These are phyloP conservation scores for Suillus cothurnatus DNA, from an alignment of 768 basidiomycete species.

Conservation along the genomic window DNA sequence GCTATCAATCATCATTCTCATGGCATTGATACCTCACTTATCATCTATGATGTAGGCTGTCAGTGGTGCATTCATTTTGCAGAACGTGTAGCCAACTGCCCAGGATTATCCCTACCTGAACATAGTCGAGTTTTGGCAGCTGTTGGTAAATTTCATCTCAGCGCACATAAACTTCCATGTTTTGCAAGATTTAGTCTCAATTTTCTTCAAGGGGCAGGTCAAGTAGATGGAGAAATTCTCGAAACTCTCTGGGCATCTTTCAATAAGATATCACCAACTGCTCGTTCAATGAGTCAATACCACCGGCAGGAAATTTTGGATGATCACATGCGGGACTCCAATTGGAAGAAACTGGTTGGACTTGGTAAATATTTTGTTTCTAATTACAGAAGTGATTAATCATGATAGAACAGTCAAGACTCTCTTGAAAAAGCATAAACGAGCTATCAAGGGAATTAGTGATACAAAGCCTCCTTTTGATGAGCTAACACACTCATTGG, in stretches of 20 bases:
- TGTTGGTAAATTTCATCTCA: too few relatives aligned
- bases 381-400: too few relatives aligned
- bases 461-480: neutral
- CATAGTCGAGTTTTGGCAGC: conserved; percentile 13
- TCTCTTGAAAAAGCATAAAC: neutral
- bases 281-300: conserved; percentile 2
- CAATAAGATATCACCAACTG: conserved; percentile 28
- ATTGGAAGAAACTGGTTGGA: too few relatives aligned
- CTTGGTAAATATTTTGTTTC: too few relatives aligned
- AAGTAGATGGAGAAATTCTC: conserved; percentile 36
- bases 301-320: too few relatives aligned
- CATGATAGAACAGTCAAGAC: too few relatives aligned
- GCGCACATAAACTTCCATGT: conserved; percentile 31
- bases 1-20: conserved; percentile 16
- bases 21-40: conserved; percentile 3
- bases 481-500: neutral
- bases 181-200: conserved; percentile 24
- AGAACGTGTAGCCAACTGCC: conserved; percentile 2
- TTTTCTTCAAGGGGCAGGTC: conserved; percentile 31
- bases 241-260: conserved; percentile 34
- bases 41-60: conserved; percentile 36
- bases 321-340: too few relatives aligned
- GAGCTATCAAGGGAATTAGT: neutral
- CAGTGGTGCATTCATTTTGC: conserved; percentile 25
- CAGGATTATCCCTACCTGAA: conserved; percentile 6